Evolutionary conservation across 2,329 filamentous ascomycete species (phyloP).

Genomic region (Hymenoscyphus fraxineus): DNA sequence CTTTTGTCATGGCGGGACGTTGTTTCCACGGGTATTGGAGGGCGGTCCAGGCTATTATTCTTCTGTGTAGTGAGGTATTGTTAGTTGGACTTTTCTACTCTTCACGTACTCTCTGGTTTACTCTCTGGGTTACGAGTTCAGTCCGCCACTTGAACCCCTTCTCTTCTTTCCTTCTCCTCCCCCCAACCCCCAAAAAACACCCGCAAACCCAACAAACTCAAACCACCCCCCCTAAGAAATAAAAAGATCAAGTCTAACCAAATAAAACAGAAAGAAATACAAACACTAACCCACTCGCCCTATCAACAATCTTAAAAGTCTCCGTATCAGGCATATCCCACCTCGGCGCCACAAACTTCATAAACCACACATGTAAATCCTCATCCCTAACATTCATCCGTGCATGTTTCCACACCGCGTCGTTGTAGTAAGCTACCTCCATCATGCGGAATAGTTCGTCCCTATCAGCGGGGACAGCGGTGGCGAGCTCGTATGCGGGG

Average conservation of each 20-base stretch:
- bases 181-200: too few species aligned
- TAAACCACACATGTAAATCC: conserved; percentile 22
- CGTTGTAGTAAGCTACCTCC: conserved; percentile 16
- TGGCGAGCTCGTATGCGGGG: conserved; percentile 10
- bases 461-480: conserved; percentile 17
- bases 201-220: too few species aligned
- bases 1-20: conserved; percentile 14
- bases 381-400: conserved; percentile 15
- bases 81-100: background rate
- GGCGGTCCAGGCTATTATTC: conserved; percentile 23
- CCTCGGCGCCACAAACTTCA: conserved; percentile 15
- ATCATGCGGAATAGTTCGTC: conserved; percentile 19
- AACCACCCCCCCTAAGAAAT: too few species aligned
- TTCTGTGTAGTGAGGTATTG: conserved; percentile 13
- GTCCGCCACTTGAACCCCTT: too few species aligned
- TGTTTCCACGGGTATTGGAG: conserved; percentile 25
- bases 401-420: conserved; percentile 19
- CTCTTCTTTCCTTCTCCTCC: too few species aligned
- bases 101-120: background rate
- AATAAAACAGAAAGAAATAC: background rate
- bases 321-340: conserved; percentile 25
- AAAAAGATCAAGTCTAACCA: too few species aligned
- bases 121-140: background rate
- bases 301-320: conserved; percentile 21
- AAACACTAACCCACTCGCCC: conserved; percentile 19